Evolutionary conservation across 441 rosid species (phyloP).

Genomic region (Pelargonium cotyledonis): DNA sequence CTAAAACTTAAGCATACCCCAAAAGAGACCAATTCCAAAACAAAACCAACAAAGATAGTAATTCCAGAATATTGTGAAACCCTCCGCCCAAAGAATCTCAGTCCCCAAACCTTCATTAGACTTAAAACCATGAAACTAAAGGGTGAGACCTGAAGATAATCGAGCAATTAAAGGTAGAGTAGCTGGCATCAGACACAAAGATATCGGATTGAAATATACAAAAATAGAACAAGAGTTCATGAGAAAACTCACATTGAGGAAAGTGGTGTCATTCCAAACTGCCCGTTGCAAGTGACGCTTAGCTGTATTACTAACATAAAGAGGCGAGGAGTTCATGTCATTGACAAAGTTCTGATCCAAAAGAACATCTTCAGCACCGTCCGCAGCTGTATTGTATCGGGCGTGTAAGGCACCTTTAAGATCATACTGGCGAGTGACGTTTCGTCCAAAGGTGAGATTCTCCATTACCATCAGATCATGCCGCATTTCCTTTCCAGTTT

Average conservation of each 20-base stretch:
- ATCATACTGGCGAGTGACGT: constrained; percentile 78
- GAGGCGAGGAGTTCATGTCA: constrained; percentile 86
- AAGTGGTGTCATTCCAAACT: constrained; percentile 90
- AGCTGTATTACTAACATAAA: constrained; percentile 69
- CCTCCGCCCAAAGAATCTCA: no score
- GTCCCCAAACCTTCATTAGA: background rate
- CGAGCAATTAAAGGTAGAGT: no score
- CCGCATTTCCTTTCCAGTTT: constrained; percentile 67
- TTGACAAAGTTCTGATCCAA: constrained; percentile 91
- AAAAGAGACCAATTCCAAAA: no score
- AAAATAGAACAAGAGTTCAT: background rate
- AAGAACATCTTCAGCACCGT: constrained; percentile 68
- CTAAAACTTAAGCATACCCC: no score
- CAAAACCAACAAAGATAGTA: no score
- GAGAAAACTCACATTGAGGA: constrained; percentile 66
- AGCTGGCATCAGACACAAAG: background rate
- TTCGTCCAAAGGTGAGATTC: constrained; percentile 75
- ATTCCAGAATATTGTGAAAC: no score
- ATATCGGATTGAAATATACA: background rate
- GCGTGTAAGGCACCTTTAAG: constrained; percentile 91
- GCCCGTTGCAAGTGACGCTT: constrained; percentile 74
- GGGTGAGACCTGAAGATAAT: no score
- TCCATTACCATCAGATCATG: constrained; percentile 98
- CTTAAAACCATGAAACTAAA: background rate
- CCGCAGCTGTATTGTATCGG: constrained; percentile 48